phyloP scores from a whole-genome alignment of 2,329 filamentous ascomycete species.

The Cladosporium sp. region DNA sequence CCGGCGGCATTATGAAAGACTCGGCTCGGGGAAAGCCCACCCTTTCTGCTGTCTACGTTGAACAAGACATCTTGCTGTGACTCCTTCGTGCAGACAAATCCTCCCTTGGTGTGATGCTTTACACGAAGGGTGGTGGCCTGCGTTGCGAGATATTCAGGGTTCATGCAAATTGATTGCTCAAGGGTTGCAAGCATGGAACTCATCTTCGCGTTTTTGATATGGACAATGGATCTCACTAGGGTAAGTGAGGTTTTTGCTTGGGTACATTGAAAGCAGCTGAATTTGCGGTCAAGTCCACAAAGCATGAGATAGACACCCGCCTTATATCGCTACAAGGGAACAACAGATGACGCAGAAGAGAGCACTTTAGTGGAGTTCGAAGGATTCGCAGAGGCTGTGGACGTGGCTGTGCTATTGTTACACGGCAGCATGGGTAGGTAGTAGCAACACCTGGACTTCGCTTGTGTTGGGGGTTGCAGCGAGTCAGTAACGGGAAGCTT shows the following conservation, averaged over 20 bases:
- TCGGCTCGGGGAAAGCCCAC: not conserved
- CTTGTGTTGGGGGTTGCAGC: no score
- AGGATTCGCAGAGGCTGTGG: not conserved
- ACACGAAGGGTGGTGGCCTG: not conserved
- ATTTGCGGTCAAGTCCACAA: no score
- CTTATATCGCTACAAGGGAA: no score
- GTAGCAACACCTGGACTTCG: no score
- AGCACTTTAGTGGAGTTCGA: not conserved
- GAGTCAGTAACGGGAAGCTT: no score
- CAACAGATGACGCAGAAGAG: not conserved
- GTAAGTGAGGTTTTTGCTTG: no score
- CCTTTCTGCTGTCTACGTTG: constrained; percentile 1
- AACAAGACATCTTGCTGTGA: not conserved
- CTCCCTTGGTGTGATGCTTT: constrained; percentile 3
- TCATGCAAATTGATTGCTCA: not conserved
- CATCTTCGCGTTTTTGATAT: not conserved
- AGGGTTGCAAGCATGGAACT: not conserved
- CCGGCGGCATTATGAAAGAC: not conserved
- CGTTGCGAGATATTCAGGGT: not conserved
- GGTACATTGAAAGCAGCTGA: no score
- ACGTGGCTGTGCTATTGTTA: no score
- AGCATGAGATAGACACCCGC: no score
- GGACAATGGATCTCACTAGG: no score
- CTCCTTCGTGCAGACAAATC: not conserved
- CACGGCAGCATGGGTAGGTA: no score